These are phyloP conservation scores for Dimargaris verticillata DNA, from an alignment of 192 early-diverging fungal genomes.

Conservation along the genomic window DNA sequence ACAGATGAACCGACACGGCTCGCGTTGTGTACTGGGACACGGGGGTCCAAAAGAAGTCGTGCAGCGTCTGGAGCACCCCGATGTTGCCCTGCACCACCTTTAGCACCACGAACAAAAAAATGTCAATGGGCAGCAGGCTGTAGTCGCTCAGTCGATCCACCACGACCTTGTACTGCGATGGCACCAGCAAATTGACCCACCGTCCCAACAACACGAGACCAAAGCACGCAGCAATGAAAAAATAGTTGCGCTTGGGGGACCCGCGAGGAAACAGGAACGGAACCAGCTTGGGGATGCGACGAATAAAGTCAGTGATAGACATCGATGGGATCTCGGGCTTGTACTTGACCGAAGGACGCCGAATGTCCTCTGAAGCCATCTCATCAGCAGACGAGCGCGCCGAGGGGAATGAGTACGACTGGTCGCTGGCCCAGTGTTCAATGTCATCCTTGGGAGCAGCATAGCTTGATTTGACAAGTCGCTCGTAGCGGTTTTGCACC, in stretches of 20 bases:
- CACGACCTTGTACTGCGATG: constrained; percentile 67
- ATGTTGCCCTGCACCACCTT: constrained; percentile 34
- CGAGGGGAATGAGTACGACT: not conserved
- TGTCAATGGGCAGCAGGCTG: constrained; percentile 16
- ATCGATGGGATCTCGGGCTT: constrained; percentile 8
- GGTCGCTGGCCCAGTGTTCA: not conserved
- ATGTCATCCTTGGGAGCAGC: not conserved
- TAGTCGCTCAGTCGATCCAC: constrained; percentile 41
- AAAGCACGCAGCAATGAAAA: constrained; percentile 53
- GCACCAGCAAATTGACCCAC: constrained; percentile 69
- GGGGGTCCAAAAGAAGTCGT: constrained; percentile 83
- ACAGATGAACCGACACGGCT: constrained; percentile 78
- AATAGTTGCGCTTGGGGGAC: constrained; percentile 34
- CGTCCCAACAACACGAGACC: constrained; percentile 41
- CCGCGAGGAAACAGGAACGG: constrained; percentile 76
- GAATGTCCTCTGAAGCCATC: not conserved
- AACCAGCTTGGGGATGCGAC: constrained; percentile 41
- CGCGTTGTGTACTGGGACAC: constrained; percentile 85
- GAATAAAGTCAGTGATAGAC: constrained; percentile 23
- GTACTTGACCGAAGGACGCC: constrained; percentile 7
- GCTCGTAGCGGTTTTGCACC: not conserved
- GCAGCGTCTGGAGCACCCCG: constrained; percentile 58
- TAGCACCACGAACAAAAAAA: constrained; percentile 22
- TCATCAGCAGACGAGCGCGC: not conserved
- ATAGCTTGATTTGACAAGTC: not conserved